phyloP scores from a whole-genome alignment of 169 alveolate genomes.

The Plasmodium malariae region DNA sequence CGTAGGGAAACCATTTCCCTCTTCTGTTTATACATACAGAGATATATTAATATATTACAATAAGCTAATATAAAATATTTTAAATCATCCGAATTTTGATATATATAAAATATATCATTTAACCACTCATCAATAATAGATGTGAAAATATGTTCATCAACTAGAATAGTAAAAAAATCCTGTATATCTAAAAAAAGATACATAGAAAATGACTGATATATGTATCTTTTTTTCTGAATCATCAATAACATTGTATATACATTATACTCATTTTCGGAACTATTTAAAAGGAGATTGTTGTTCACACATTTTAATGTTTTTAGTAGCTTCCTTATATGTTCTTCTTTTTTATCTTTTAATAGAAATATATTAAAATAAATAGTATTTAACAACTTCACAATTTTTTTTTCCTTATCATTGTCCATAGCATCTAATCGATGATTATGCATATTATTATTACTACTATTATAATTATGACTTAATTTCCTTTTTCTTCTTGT shows the following conservation, averaged over 20 bases:
- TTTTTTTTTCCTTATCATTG: constrained; percentile 7
- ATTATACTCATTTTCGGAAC: constrained; percentile 32
- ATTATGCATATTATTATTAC: not conserved
- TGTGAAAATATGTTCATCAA: not conserved
- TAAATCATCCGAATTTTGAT: constrained; percentile 70
- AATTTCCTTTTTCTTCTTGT: not conserved
- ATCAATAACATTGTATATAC: constrained; percentile 12
- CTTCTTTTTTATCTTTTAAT: constrained; percentile 47
- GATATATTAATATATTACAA: constrained; percentile 38
- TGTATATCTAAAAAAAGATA: constrained; percentile 53
- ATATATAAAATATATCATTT: constrained; percentile 62
- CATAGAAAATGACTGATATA: constrained; percentile 65
- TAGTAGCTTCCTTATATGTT: constrained; percentile 33
- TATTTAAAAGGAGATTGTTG: constrained; percentile 20
- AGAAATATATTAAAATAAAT: constrained; percentile 56
- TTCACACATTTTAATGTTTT: constrained; percentile 47
- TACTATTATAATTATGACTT: not conserved
- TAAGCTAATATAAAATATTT: constrained; percentile 53
- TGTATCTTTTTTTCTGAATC: constrained; percentile 67
- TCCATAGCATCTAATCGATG: not conserved
- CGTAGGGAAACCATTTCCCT: not conserved
- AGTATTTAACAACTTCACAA: constrained; percentile 29
- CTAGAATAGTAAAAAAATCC: constrained; percentile 30
- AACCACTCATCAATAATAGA: constrained; percentile 64
- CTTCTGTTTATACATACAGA: constrained; percentile 41